Conservation (phyloP, 495 filamentous ascomycete species). For the Penicillium mononematosum region DNA sequence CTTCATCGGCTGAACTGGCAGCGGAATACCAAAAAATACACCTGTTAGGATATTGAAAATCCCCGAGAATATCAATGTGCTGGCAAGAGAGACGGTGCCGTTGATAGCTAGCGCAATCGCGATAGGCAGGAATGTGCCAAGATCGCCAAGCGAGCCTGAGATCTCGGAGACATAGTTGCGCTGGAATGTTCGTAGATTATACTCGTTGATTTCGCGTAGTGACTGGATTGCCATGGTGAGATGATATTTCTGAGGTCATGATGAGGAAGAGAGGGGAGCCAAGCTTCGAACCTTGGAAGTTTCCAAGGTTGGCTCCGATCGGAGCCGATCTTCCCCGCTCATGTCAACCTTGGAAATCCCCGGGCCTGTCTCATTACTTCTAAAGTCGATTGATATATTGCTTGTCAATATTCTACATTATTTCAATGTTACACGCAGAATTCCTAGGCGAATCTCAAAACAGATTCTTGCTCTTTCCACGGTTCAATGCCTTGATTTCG, state of each 20-base stretch:
- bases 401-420: background rate
- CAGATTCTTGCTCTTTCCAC: background rate
- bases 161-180: conserved; percentile 71
- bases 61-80: conserved; percentile 84
- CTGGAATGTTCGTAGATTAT: conserved; percentile 46
- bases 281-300: background rate
- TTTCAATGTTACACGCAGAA: background rate
- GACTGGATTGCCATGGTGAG: conserved; percentile 32
- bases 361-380: background rate
- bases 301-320: background rate
- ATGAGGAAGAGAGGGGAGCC: background rate
- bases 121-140: conserved; percentile 87
- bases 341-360: conserved; percentile 2
- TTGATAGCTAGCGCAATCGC: conserved; percentile 78
- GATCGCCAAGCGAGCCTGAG: conserved; percentile 84
- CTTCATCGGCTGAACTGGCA: conserved; percentile 90
- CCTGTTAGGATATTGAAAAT: conserved; percentile 83
- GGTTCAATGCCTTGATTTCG: background rate
- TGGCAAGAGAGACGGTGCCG: conserved; percentile 72
- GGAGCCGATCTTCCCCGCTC: conserved; percentile 11
- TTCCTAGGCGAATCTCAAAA: background rate
- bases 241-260: background rate
- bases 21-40: conserved; percentile 74
- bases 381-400: background rate
- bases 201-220: conserved; percentile 32